Percentiles rank a stretch among this genome's conserved stretches.
phyloP scores from a whole-genome alignment of 2,329 filamentous ascomycete species.

The Penicillium rolfsii region DNA sequence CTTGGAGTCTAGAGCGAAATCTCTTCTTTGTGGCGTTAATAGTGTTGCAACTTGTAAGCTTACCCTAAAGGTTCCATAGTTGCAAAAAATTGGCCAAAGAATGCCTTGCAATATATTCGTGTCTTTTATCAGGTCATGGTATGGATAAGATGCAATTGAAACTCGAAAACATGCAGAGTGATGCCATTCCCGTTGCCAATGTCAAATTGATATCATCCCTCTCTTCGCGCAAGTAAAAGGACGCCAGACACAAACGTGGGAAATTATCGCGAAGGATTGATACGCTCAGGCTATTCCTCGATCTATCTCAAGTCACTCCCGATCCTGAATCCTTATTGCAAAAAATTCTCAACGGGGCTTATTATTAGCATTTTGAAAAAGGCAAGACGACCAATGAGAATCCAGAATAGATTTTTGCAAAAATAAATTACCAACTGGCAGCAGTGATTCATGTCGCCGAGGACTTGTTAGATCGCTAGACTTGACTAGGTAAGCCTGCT shows the following conservation, averaged over 20 bases:
- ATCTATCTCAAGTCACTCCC: neutral
- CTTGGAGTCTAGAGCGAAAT: neutral
- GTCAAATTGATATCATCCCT: neutral
- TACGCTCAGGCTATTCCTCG: slow-evolving; percentile 12
- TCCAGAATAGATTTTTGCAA: neutral
- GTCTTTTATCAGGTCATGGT: neutral
- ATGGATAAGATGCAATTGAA: neutral
- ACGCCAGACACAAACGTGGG: slow-evolving; percentile 3
- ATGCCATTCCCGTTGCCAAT: neutral
- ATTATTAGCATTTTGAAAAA: neutral
- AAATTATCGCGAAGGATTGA: slow-evolving; percentile 1
- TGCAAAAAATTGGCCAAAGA: neutral
- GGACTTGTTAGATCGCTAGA: neutral
- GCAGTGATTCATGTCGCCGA: neutral
- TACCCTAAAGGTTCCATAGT: neutral
- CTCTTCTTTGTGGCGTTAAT: neutral
- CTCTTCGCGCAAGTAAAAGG: neutral
- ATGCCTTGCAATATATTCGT: neutral
- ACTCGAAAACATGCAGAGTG: neutral
- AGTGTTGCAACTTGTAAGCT: neutral
- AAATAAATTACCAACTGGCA: neutral
- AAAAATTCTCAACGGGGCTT: neutral
- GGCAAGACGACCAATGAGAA: neutral
- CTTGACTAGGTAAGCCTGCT: no score
- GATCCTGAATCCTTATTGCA: neutral